Percentiles rank a stretch among this genome's conserved stretches.
phyloP scores from a whole-genome alignment of 352 stramenopile species.

The Pythium coloratum region DNA sequence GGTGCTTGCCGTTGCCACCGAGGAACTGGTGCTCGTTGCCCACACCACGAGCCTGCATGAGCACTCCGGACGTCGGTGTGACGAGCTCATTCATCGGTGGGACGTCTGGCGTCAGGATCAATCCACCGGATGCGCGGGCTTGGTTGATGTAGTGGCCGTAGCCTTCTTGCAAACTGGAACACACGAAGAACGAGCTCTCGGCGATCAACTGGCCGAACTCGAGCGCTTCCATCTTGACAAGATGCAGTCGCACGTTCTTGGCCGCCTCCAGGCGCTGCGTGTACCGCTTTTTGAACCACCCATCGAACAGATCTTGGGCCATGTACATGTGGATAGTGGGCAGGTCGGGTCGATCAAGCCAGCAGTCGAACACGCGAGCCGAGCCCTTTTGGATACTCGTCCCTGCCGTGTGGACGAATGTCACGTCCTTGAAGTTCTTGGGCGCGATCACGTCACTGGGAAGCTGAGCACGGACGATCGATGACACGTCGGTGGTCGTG shows the following conservation, averaged over 20 bases:
- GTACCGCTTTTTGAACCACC: slow-evolving; percentile 35
- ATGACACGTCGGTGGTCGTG: slow-evolving; percentile 50
- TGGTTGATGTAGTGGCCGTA: slow-evolving; percentile 73
- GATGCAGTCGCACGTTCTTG: slow-evolving; percentile 32
- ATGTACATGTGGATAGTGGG: slow-evolving; percentile 53
- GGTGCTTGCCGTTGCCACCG: slow-evolving; percentile 39
- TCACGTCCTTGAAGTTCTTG: slow-evolving; percentile 44
- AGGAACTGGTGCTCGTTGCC: slow-evolving; percentile 49
- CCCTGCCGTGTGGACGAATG: slow-evolving; percentile 48
- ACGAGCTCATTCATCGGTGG: slow-evolving; percentile 68
- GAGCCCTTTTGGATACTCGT: slow-evolving; percentile 58
- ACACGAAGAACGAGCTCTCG: slow-evolving; percentile 54
- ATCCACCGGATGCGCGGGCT: slow-evolving; percentile 36
- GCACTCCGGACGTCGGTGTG: slow-evolving; percentile 38
- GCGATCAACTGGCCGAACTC: slow-evolving; percentile 54
- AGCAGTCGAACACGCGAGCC: slow-evolving; percentile 46
- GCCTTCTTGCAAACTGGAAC: slow-evolving; percentile 51
- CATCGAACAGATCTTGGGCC: slow-evolving; percentile 39
- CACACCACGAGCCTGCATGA: slow-evolving; percentile 36
- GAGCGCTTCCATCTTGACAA: slow-evolving; percentile 32
- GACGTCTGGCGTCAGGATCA: slow-evolving; percentile 49
- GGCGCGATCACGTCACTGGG: background rate
- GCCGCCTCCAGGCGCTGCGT: slow-evolving; percentile 8
- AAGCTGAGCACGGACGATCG: background rate
- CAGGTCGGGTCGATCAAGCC: slow-evolving; percentile 43